Percentiles rank a stretch among this genome's conserved stretches.
Conservation (phyloP, 768 basidiomycete species). For the Kwoniella shandongensis region DNA sequence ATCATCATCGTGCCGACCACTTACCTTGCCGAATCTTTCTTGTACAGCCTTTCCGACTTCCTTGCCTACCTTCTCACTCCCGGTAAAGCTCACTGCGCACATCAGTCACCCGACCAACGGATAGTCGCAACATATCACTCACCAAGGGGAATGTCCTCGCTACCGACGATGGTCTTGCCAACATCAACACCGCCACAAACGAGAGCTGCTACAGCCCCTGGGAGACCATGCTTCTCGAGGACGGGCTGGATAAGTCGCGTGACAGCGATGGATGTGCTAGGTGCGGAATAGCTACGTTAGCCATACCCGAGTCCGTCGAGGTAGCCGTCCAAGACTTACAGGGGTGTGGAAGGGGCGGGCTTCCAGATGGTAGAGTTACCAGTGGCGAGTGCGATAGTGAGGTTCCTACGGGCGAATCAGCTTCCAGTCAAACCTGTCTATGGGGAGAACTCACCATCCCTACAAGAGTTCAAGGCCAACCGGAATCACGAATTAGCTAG, state of each 20-base stretch:
- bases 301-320: not conserved
- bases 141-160: conserved; percentile 76
- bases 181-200: conserved; percentile 78
- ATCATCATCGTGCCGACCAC: conserved; percentile 3
- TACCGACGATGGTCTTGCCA: conserved; percentile 76
- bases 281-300: conserved; percentile 56
- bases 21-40: conserved; percentile 78
- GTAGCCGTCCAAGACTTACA: conserved; percentile 57
- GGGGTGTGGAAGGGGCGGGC: conserved; percentile 81
- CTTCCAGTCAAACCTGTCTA: not conserved
- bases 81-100: conserved; percentile 83
- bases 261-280: conserved; percentile 69
- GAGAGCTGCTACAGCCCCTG: conserved; percentile 78
- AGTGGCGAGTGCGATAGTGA: conserved; percentile 69
- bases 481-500: too few species aligned
- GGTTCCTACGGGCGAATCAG: conserved; percentile 65
- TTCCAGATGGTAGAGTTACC: conserved; percentile 91
- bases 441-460: not conserved
- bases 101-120: too few species aligned
- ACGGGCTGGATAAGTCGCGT: conserved; percentile 79
- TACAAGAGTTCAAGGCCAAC: too few species aligned
- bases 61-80: conserved; percentile 82
- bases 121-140: conserved; percentile 29
- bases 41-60: conserved; percentile 85
- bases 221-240: conserved; percentile 76